A percentile compares a stretch with the other conserved stretches of the same genome.
These are phyloP conservation scores for Zygoascus biomembranicola DNA, from an alignment of 805 yeast genomes.

Conservation along the genomic window DNA sequence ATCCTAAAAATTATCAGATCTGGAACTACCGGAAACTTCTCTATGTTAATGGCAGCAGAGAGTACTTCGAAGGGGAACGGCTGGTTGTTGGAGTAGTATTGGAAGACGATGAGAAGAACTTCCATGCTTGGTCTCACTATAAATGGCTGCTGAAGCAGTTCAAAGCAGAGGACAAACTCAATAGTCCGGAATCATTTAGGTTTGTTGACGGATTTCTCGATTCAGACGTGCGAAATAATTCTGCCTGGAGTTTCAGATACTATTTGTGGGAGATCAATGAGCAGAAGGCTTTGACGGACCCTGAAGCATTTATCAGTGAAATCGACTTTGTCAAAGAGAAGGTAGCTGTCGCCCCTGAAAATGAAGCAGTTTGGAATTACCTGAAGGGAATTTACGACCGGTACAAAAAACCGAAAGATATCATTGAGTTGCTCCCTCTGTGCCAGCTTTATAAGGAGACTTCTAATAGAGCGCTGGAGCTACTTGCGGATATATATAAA, in stretches of 20 bases:
- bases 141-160: constrained; percentile 62
- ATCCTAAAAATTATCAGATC: constrained; percentile 91
- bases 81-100: constrained; percentile 62
- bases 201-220: constrained; percentile 42
- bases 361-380: constrained; percentile 83
- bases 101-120: constrained; percentile 76
- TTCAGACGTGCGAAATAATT: constrained; percentile 74
- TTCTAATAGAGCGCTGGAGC: constrained; percentile 59
- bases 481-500: constrained; percentile 45
- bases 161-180: not conserved
- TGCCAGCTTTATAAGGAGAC: constrained; percentile 26
- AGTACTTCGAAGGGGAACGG: constrained; percentile 43
- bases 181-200: not conserved
- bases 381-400: constrained; percentile 47
- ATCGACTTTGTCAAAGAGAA: constrained; percentile 40
- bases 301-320: constrained; percentile 37
- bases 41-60: constrained; percentile 27
- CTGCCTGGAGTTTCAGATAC: constrained; percentile 88
- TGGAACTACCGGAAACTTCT: constrained; percentile 86
- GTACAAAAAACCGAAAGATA: constrained; percentile 16
- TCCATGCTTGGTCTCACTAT: constrained; percentile 92
- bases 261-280: constrained; percentile 35
- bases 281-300: constrained; percentile 7
- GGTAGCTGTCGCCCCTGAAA: constrained; percentile 63
- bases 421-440: constrained; percentile 38